These are phyloP conservation scores for Bisporella sp. DNA, from an alignment of 2,329 filamentous ascomycete species.

Conservation along the genomic window DNA sequence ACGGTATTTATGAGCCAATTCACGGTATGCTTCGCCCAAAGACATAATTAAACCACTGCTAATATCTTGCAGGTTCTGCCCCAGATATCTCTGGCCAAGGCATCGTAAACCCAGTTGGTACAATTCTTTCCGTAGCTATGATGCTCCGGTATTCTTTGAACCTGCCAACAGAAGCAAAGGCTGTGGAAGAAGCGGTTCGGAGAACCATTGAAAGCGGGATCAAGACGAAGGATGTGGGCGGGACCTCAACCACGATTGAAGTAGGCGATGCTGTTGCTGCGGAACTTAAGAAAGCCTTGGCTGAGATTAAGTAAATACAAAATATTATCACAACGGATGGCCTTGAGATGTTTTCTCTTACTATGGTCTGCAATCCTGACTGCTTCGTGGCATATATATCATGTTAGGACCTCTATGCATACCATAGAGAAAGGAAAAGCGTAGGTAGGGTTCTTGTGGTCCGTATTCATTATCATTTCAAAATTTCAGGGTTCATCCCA, in stretches of 20 bases:
- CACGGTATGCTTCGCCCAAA: slow-evolving; percentile 54
- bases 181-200: slow-evolving; percentile 75
- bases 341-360: no score
- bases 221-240: slow-evolving; percentile 79
- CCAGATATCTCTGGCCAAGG: slow-evolving; percentile 90
- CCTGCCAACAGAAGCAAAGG: slow-evolving; percentile 67
- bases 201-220: slow-evolving; percentile 72
- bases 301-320: slow-evolving; percentile 15
- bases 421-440: no score
- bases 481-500: no score
- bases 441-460: no score
- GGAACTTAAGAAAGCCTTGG: slow-evolving; percentile 64
- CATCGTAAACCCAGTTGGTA: slow-evolving; percentile 87
- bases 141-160: slow-evolving; percentile 90
- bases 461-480: no score
- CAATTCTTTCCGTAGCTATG: slow-evolving; percentile 89
- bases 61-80: slow-evolving; percentile 58
- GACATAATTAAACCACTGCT: background rate
- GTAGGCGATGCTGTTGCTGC: slow-evolving; percentile 77
- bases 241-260: slow-evolving; percentile 63
- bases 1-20: slow-evolving; percentile 96
- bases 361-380: no score
- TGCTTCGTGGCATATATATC: no score
- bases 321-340: no score
- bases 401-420: no score